phyloP scores from a whole-genome alignment of 306 rosid genomes.

The Cucurbita moschata region DNA sequence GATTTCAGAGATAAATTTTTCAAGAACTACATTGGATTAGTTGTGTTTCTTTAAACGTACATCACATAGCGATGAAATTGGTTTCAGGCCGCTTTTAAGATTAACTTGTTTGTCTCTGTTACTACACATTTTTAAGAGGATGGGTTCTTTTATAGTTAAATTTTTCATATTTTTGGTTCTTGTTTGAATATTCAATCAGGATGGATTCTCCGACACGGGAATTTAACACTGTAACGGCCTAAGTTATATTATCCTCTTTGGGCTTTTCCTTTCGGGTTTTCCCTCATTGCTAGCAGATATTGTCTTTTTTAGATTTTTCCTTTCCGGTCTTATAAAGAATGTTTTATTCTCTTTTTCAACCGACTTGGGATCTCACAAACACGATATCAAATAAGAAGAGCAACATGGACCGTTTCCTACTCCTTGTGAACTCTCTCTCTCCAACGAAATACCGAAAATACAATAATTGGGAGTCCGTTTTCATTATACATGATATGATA shows the following conservation, averaged over 20 bases:
- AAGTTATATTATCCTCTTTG: no score
- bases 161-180: not conserved
- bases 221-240: no score
- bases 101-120: not conserved
- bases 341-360: no score
- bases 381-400: not conserved
- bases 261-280: no score
- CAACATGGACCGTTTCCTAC: not conserved
- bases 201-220: no score
- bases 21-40: not conserved
- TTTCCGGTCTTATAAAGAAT: no score
- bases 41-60: not conserved
- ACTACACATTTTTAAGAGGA: not conserved
- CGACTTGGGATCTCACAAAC: no score
- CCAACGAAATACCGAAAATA: not conserved
- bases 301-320: no score
- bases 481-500: no score
- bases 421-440: not conserved
- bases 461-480: not conserved
- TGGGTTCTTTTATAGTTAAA: not conserved
- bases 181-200: not conserved
- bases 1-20: not conserved
- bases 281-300: no score
- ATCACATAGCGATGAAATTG: conserved; percentile 1
- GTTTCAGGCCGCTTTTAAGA: not conserved